Base-by-base conservation (phyloP, 1,284 basidiomycete genomes). In the Ceratobasidium sp. region DNA sequence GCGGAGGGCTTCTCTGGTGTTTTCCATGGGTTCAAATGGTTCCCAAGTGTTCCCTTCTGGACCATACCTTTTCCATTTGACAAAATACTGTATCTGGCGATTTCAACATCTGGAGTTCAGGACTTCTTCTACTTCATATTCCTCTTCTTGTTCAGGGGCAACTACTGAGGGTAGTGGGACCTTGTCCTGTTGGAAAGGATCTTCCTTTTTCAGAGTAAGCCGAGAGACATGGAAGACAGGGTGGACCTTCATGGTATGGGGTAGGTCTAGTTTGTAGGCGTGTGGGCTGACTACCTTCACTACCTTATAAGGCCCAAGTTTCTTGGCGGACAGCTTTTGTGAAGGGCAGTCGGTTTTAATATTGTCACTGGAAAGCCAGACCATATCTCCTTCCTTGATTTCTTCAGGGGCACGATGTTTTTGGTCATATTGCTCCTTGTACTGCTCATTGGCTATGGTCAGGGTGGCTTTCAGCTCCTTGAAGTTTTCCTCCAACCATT, bases 191-290 rank as follows among this genome's bases (percentile, higher is more conserved):
- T 2, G 30, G 40, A 11, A 16, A 40, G 12, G 46, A 36, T 46
- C 28, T 16, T 11, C 70, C 58, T 21, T 7, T 7, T n/a, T 48
- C 33, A 12, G 76, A 74, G 70, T 38, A 0, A 80, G 74, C 7
- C 76, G 75, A 7, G 66, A 73, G 3, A 76, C 73, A 59, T 81
- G 78, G 75, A 80, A 80, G n/a, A 79, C 77, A 1, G 76, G 73
- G 64, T 81, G 80, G 2, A 79, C 73, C 42, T 73, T 56, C 62
- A 74, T 66, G 44, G 73, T 18, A 40, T 63, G 12, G 28, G 79
- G 76, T 36, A 79, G 70, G 38, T 76, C 36, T 25, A 78, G 59
- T 58, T 75, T 33, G 72, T 64, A 77, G 11, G 71, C 73, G 12
- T 66, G 36, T 51, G 28, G 51, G 21, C 56, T 46, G 54, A 77